Conservation (phyloP, 2,329 filamentous ascomycete genomes). For the Sordariomycetes sp. region DNA sequence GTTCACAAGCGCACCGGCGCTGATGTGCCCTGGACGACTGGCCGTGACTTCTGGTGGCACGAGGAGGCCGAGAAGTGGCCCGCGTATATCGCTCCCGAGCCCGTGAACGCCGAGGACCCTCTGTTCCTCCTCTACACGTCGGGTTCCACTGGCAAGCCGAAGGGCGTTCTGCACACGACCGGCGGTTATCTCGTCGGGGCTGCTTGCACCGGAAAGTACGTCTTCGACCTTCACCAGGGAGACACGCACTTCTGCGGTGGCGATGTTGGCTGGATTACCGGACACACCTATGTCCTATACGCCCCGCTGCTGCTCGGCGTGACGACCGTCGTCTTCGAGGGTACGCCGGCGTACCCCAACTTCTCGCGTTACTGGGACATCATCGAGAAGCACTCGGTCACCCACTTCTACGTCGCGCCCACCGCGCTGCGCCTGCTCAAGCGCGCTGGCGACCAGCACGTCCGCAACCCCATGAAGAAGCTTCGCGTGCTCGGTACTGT, state of each 20-base stretch:
- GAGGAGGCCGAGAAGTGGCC: constrained; percentile 98
- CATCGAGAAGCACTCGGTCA: constrained; percentile 87
- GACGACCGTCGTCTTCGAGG: constrained; percentile 93
- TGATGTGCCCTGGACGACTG: constrained; percentile 84
- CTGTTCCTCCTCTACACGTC: constrained; percentile 97
- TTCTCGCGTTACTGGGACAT: constrained; percentile 99
- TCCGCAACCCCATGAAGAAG: constrained; percentile 80
- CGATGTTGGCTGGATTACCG: constrained; percentile 98
- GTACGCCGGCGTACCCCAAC: constrained; percentile 92
- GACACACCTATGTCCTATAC: constrained; percentile 97
- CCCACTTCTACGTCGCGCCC: constrained; percentile 96
- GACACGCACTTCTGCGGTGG: constrained; percentile 97
- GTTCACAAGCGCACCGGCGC: constrained; percentile 94
- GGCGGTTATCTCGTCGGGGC: constrained; percentile 91
- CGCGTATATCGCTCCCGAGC: constrained; percentile 78
- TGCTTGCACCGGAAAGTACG: constrained; percentile 91
- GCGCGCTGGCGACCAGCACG: constrained; percentile 87
- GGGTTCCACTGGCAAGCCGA: constrained; percentile 95
- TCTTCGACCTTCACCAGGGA: constrained; percentile 92
- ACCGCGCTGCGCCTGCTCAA: constrained; percentile 89
- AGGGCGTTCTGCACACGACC: constrained; percentile 97
- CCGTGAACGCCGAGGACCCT: constrained; percentile 88
- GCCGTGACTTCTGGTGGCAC: constrained; percentile 95
- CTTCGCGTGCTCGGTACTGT: constrained; percentile 88
- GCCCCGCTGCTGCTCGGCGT: constrained; percentile 88